Base-by-base conservation (phyloP, 2,329 filamentous ascomycete species). In the Aspergillus proliferans region DNA sequence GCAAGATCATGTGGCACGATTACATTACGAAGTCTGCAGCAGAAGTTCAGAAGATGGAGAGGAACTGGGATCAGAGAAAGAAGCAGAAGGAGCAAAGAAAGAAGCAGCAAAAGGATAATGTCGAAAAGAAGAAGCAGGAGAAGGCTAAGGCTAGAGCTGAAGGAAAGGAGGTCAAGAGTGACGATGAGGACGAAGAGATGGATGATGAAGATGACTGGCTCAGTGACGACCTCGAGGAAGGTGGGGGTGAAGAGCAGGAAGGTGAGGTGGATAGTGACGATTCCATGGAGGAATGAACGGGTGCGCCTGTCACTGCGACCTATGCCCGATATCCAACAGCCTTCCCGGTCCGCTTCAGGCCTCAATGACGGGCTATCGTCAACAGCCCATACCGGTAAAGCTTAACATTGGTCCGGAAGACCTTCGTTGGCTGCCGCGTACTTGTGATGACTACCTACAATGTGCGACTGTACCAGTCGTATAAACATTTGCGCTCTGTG, bases 1-100 rank as follows among this genome's bases (percentile, higher is more conserved):
- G 93, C 45, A 93, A 89, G 67, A 81, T 95, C 49, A 88, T 98
- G 87, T 98, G 93, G 93, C 93, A 98, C 69, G 90, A 96, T 66
- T 94, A 89, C 65, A 84, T 97, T 47, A 82, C 85, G 65, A 98
- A 98, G 78, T 83, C 82, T 6, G 83, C 83, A 58, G 79, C 82
- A 15, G 91, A 98, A 68, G 74, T 89, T 49, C 81, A 84, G 64
- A 82, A 86, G 55, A 71, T 96, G 59, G 91, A 97, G 58, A 82
- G 85, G 73, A 80, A 82, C 58, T 97, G 93, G 88, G 85, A 90
- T 58, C 74, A 86, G 71, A 80, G 82, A 61, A 79, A 81, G 49
- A 82, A 84, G 61, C 87, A 93, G 67, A 96, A 94, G 75, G 91
- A 91, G 49, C 82, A 82, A 48, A 78, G 93, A 56, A 86, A 83